A percentile compares a stretch with the other conserved stretches of the same genome.
Evolutionary conservation across 2,329 filamentous ascomycete species (phyloP).

Genomic region (Bipolaris sorokiniana): DNA sequence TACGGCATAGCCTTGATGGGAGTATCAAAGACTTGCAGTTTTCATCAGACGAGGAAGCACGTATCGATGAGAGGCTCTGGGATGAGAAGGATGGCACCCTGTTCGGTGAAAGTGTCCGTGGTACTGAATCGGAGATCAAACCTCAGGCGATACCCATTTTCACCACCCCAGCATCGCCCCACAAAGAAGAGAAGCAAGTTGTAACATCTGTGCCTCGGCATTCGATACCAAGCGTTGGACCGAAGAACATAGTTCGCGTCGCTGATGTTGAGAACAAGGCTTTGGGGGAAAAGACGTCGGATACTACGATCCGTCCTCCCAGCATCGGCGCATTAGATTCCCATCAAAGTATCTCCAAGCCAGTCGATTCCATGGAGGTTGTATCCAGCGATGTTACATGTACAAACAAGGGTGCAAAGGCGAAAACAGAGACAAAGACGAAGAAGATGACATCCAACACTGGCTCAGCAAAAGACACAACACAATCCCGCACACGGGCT

Average conservation of each 20-base stretch:
- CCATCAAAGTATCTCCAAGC: constrained; percentile 26
- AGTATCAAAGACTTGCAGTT: constrained; percentile 25
- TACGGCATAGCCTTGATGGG: constrained; percentile 35
- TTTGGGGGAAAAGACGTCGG: constrained; percentile 40
- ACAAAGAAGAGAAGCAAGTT: constrained; percentile 4
- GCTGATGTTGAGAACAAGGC: constrained; percentile 27
- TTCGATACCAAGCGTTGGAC: constrained; percentile 9
- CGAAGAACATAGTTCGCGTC: constrained; percentile 17
- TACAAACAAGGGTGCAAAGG: neutral
- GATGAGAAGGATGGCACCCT: constrained; percentile 29
- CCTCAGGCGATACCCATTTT: constrained; percentile 11
- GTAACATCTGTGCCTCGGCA: constrained; percentile 6
- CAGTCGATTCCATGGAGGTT: constrained; percentile 15
- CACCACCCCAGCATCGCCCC: constrained; percentile 4
- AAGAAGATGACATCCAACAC: neutral
- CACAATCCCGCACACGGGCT: neutral
- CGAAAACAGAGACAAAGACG: neutral
- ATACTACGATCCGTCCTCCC: constrained; percentile 41
- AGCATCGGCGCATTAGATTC: constrained; percentile 34
- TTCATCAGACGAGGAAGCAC: constrained; percentile 24
- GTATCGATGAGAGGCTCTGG: constrained; percentile 35
- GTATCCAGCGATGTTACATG: neutral
- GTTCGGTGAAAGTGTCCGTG: constrained; percentile 29
- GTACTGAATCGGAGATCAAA: constrained; percentile 21
- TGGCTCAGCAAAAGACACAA: neutral